Conservation (phyloP, 805 yeast genomes). For the Spathaspora hagerdaliae region DNA sequence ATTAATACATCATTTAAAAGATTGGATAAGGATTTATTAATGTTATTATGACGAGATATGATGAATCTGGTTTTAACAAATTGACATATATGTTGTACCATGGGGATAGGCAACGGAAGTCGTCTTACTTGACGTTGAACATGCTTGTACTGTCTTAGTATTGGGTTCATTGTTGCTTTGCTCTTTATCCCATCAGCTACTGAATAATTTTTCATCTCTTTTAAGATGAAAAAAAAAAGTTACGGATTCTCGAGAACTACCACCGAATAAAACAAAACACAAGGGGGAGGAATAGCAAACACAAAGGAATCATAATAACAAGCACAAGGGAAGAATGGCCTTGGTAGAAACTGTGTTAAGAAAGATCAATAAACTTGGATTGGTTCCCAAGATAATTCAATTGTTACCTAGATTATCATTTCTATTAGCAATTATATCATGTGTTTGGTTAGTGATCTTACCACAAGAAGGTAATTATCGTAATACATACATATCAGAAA, state of each 20-base stretch:
- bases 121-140: constrained; percentile 2
- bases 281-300: neutral
- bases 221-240: neutral
- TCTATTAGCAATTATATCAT: constrained; percentile 30
- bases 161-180: neutral
- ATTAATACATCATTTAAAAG: constrained; percentile 24
- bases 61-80: neutral
- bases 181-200: too few relatives aligned
- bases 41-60: neutral
- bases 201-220: neutral
- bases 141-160: constrained; percentile 3
- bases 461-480: constrained; percentile 84
- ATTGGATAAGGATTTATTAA: neutral
- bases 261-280: neutral
- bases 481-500: constrained; percentile 84
- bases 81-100: neutral
- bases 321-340: constrained; percentile 25
- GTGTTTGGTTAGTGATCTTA: constrained; percentile 49
- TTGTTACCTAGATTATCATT: constrained; percentile 31
- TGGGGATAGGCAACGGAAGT: constrained; percentile 2
- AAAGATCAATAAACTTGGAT: constrained; percentile 35
- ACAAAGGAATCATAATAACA: neutral
- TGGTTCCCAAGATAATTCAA: constrained; percentile 32
- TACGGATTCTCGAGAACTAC: neutral
- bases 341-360: constrained; percentile 40